Evolutionary conservation across 352 stramenopile species (phyloP), one percentile per base, ranked within the genome.

Genomic region (Pythium insidiosum): DNA sequence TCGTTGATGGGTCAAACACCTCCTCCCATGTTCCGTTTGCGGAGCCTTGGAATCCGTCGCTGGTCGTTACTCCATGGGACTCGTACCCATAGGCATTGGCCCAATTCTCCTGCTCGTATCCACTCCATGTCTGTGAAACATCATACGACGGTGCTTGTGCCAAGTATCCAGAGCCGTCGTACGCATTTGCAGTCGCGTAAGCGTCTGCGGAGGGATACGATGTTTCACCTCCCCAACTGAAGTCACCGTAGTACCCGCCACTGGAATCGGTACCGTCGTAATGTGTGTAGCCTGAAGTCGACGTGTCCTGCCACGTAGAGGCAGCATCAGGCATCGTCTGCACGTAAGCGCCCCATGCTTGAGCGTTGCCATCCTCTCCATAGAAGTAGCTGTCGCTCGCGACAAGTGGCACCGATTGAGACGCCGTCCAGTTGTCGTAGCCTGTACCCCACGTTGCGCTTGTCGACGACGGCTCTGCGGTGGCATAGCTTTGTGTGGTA

Each of bases 1-100:
- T 47, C 3, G 68, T 67, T 34, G 45, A 29, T 2, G 74, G 61
- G 41, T 90, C 73, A 47, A 78, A 85, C 15, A 82, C 69, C 62
- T 87, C 73, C 34, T 77, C 67, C 75, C 73, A 90, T 35, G 9
- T 19, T 24, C 37, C 37, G 18, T 21, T 12, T 43, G 19, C 37
- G 22, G 37, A 28, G n/a, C n/a, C n/a, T n/a, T n/a, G n/a, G n/a
- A n/a, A n/a, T n/a, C n/a, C n/a, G n/a, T n/a, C n/a, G n/a, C n/a
- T n/a, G n/a, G n/a, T n/a, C n/a, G n/a, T n/a, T n/a, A n/a, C n/a
- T n/a, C n/a, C n/a, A n/a, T n/a, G n/a, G n/a, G n/a, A n/a, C n/a
- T 21, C 18, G 2, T 45, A 29, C 7, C 20, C 19, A 7, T 15
- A 12, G 13, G 40, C 28, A 26, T 21, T 11, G n/a, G 26, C 18